phyloP scores from a whole-genome alignment of 495 filamentous ascomycete species.

The Eremomyces bilateralis region DNA sequence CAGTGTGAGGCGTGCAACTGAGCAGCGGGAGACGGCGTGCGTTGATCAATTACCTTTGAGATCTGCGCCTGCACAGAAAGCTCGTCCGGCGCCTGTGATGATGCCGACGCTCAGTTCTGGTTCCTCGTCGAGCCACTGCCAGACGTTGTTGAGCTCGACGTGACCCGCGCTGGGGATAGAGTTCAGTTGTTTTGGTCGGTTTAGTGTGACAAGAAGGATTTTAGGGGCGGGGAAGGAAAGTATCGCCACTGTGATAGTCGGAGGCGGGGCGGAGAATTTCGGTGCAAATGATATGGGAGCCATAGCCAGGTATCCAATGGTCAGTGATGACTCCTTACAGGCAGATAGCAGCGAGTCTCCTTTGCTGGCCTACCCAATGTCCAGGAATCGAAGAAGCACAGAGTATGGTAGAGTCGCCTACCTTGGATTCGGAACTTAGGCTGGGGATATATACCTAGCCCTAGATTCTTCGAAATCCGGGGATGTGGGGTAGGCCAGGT shows the following conservation, averaged over 20 bases:
- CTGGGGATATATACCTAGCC: too few species aligned
- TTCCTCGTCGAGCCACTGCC: conserved; percentile 35
- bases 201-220: conserved; percentile 39
- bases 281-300: conserved; percentile 1
- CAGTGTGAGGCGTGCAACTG: background rate
- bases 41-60: conserved; percentile 27
- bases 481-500: too few species aligned
- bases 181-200: conserved; percentile 36
- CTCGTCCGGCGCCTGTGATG: conserved; percentile 30
- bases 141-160: conserved; percentile 28
- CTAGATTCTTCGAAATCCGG: too few species aligned
- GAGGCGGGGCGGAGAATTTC: conserved; percentile 9
- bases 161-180: conserved; percentile 29
- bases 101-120: conserved; percentile 32
- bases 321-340: too few species aligned
- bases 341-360: too few species aligned
- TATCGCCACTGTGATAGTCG: conserved; percentile 10
- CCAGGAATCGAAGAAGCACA: too few species aligned
- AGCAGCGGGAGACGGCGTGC: conserved; percentile 9
- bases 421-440: too few species aligned
- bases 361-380: too few species aligned
- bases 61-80: conserved; percentile 39
- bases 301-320: conserved; percentile 1
- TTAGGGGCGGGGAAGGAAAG: conserved; percentile 32
- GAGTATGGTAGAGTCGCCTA: too few species aligned